Conservation (phyloP, 2,329 filamentous ascomycete genomes). For the Ascocoryne sarcoides region DNA sequence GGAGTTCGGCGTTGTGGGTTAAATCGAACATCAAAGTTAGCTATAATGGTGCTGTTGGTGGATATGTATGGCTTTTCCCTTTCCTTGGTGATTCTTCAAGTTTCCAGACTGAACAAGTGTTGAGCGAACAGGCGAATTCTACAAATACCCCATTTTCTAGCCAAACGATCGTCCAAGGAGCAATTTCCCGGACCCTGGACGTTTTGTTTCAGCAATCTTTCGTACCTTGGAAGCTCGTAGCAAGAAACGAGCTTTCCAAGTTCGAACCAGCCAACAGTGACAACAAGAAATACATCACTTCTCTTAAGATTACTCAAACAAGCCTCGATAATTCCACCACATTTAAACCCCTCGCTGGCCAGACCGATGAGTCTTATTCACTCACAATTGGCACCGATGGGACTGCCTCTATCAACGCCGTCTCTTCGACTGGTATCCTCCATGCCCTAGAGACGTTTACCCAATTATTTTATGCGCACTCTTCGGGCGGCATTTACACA, state of each 20-base stretch:
- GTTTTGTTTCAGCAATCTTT: constrained; percentile 61
- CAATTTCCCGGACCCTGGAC: constrained; percentile 48
- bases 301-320: constrained; percentile 55
- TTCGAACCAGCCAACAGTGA: constrained; percentile 51
- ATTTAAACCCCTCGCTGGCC: constrained; percentile 51
- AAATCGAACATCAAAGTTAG: constrained; percentile 2
- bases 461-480: constrained; percentile 72
- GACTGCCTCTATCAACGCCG: constrained; percentile 52
- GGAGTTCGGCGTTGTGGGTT: constrained; percentile 6
- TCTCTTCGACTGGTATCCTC: constrained; percentile 59
- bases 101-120: constrained; percentile 22
- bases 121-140: constrained; percentile 11
- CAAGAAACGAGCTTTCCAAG: constrained; percentile 44
- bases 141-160: constrained; percentile 26
- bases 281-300: constrained; percentile 43
- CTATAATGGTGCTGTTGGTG: constrained; percentile 2
- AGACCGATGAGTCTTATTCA: constrained; percentile 64
- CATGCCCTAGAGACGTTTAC: constrained; percentile 68
- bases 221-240: constrained; percentile 70
- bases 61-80: neutral
- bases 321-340: constrained; percentile 41
- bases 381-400: constrained; percentile 52
- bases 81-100: constrained; percentile 4
- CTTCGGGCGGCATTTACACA: constrained; percentile 56
- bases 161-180: constrained; percentile 46